phyloP scores from a whole-genome alignment of 768 basidiomycete genomes.

The Rhodotorula graminis region DNA sequence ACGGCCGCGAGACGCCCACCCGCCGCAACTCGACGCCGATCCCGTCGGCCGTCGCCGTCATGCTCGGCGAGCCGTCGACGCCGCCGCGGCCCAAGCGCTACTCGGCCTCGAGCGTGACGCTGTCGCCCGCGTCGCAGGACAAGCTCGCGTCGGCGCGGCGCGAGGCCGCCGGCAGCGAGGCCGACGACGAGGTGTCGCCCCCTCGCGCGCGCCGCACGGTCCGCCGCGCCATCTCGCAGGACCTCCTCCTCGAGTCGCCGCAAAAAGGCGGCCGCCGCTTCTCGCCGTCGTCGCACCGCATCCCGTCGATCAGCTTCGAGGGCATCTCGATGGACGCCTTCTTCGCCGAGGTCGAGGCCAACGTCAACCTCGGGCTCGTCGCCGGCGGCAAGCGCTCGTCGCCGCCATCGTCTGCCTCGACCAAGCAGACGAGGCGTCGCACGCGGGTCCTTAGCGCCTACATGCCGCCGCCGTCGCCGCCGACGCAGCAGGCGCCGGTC shows the following conservation, averaged over 20 bases:
- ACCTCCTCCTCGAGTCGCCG: slow-evolving; percentile 1
- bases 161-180: slow-evolving; percentile 10
- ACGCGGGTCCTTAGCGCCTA: slow-evolving; percentile 31
- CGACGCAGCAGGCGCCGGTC: neutral
- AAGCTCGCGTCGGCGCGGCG: neutral
- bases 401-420: neutral
- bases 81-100: slow-evolving; percentile 35
- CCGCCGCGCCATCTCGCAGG: neutral
- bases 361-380: slow-evolving; percentile 10
- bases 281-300: neutral
- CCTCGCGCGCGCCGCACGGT: slow-evolving; percentile 5
- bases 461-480: neutral
- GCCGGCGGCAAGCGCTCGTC: neutral
- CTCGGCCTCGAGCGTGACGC: slow-evolving; percentile 17
- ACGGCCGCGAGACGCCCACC: neutral
- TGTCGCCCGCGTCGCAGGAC: neutral
- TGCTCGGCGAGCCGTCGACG: slow-evolving; percentile 28
- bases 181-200: slow-evolving; percentile 36
- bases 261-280: neutral
- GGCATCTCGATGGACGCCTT: slow-evolving; percentile 40
- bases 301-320: slow-evolving; percentile 39
- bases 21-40: slow-evolving; percentile 33
- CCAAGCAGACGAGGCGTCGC: slow-evolving; percentile 17
- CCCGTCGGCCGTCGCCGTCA: slow-evolving; percentile 11
- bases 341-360: slow-evolving; percentile 39